Base-by-base conservation (phyloP, 2,329 filamentous ascomycete species). In the Drechslerella dactyloides region DNA sequence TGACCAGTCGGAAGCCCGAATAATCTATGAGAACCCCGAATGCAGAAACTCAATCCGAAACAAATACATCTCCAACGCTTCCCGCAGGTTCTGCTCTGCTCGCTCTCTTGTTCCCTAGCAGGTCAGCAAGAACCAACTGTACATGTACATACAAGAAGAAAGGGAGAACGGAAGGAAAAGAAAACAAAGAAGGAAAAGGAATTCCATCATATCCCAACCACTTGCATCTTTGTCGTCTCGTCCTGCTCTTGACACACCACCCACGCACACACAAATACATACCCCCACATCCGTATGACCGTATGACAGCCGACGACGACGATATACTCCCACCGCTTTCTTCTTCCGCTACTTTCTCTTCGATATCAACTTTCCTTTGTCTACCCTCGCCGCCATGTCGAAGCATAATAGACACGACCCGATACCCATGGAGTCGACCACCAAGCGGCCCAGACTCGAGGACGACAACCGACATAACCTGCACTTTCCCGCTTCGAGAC, bases 341-440 rank as follows among this genome's bases (percentile, higher is more conserved):
- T 57, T 21, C 58, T 62, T 61, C 30, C 35, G 15, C 27, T 23
- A 33, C 21, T 44, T 42, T 59, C 37, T 44, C 44, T 59, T 48
- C 53, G 17, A 52, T 30, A 53, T 37, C 53, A 11, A 42, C 51
- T 42, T 19, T 42, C 44, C 24, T 55, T 37, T 46, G 6, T 52
- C 30, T 21, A 27, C 19, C 11, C 10, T 54, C 23, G 23, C 58
- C 53, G 63, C 30, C 33, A 70, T 70, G 66, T 70, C 66, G 53
- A 70, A 70, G 52, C 66, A 70, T n/a, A 70, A 70, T 33, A 59
- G 66, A 53, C 66, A 63, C 30, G 66, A 70, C 50, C 66, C 66
- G 59, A 63, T 70, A 58, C 66, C 66, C 35, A 53, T 70, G 23
- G 66, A 70, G 50, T 54, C 54, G 48, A 64, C 65, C 40, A 30